Evolutionary conservation across 1,284 basidiomycete genomes (phyloP).

Genomic region (Microbotryum saponariae): DNA sequence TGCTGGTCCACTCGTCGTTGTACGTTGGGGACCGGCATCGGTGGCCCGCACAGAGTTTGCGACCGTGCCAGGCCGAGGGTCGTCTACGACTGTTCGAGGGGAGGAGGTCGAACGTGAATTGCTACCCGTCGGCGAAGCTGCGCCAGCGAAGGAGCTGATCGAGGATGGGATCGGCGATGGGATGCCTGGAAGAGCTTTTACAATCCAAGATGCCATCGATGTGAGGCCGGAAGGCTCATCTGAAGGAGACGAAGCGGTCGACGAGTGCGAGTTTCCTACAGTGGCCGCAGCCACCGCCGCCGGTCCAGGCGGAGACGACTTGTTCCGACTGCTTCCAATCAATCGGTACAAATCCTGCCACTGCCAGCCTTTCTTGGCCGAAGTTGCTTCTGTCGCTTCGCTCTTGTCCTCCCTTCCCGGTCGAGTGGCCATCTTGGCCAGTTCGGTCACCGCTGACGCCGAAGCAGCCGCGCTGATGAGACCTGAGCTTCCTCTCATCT

Average conservation of each 20-base stretch:
- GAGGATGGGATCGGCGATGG: conserved; percentile 1
- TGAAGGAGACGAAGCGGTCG: background rate
- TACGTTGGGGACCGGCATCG: background rate
- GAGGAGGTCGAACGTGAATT: background rate
- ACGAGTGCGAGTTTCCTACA: no score
- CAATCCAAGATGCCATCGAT: conserved; percentile 34
- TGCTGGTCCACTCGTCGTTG: background rate
- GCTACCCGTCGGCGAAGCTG: conserved; percentile 7
- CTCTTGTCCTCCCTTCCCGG: conserved; percentile 3
- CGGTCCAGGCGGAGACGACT: background rate
- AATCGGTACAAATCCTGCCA: conserved; percentile 32
- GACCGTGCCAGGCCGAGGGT: conserved; percentile 9
- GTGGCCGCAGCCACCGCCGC: no score
- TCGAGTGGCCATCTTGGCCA: conserved; percentile 15
- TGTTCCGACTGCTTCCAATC: conserved; percentile 12
- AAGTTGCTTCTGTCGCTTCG: conserved; percentile 4
- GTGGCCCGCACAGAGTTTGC: background rate
- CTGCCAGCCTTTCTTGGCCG: conserved; percentile 17
- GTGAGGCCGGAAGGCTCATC: conserved; percentile 24
- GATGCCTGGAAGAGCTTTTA: conserved; percentile 29
- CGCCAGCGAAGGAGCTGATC: conserved; percentile 8
- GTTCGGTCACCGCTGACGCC: conserved; percentile 23
- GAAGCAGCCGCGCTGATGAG: conserved; percentile 37
- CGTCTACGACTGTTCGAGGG: background rate
- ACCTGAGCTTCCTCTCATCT: conserved; percentile 69